Percentiles rank a stretch among this genome's conserved stretches.
phyloP scores from a whole-genome alignment of 2,329 filamentous ascomycete genomes.

The Zymoseptoria crescenta region DNA sequence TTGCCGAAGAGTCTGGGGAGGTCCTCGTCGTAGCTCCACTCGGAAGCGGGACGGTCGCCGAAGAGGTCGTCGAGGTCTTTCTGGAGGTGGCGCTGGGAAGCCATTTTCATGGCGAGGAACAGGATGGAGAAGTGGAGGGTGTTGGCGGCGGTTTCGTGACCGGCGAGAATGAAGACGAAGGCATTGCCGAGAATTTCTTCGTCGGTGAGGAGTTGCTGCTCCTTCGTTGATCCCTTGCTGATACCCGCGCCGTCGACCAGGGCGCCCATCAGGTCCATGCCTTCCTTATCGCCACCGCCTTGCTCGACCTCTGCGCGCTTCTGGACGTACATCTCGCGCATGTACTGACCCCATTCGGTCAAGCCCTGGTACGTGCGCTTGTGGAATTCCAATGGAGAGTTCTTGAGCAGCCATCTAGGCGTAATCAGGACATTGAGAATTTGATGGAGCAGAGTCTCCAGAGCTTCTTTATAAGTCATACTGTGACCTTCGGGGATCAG shows the following conservation, averaged over 20 bases:
- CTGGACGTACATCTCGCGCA: slow-evolving; percentile 58
- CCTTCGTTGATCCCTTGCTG: slow-evolving; percentile 36
- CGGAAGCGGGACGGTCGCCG: slow-evolving; percentile 47
- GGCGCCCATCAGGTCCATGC: slow-evolving; percentile 50
- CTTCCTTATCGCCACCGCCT: slow-evolving; percentile 29
- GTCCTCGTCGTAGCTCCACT: slow-evolving; percentile 64
- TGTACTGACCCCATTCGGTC: slow-evolving; percentile 59
- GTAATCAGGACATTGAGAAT: slow-evolving; percentile 55
- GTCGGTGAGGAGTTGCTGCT: slow-evolving; percentile 45
- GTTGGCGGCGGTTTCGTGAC: slow-evolving; percentile 75
- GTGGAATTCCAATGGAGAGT: slow-evolving; percentile 46
- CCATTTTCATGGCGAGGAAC: slow-evolving; percentile 57
- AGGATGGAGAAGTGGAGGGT: slow-evolving; percentile 63
- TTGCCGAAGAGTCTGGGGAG: slow-evolving; percentile 59
- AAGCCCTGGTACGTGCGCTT: slow-evolving; percentile 49
- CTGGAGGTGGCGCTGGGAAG: slow-evolving; percentile 59
- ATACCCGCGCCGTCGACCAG: slow-evolving; percentile 43
- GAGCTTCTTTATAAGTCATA: slow-evolving; percentile 58
- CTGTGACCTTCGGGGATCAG: slow-evolving; percentile 44
- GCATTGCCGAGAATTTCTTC: slow-evolving; percentile 66
- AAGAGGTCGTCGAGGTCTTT: slow-evolving; percentile 61
- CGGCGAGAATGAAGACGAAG: slow-evolving; percentile 57
- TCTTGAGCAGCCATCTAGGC: slow-evolving; percentile 49
- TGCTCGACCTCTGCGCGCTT: slow-evolving; percentile 46
- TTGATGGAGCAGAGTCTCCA: slow-evolving; percentile 54